Evolutionary conservation across 2,329 filamentous ascomycete genomes (phyloP).

Genomic region (Gaeumannomyces tritici): DNA sequence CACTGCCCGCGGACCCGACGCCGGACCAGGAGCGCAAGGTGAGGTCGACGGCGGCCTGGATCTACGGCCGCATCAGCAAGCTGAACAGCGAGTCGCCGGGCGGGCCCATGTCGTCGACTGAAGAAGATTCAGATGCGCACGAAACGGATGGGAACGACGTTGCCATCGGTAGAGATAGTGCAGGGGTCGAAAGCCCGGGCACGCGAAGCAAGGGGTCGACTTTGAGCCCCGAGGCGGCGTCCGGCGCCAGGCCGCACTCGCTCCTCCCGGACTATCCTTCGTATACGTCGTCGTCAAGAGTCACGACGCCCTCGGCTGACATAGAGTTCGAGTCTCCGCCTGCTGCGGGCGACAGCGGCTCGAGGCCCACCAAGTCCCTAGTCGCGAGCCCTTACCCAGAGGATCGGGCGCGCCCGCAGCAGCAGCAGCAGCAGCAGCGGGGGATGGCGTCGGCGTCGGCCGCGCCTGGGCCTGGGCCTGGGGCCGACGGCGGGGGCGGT

Average conservation of each 20-base stretch:
- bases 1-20: conserved; percentile 22
- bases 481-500: no score
- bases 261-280: conserved; percentile 10
- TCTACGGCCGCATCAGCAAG: conserved; percentile 25
- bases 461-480: conserved; percentile 24
- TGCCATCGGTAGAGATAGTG: no score
- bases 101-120: not conserved
- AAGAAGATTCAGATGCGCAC: not conserved
- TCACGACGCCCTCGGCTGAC: not conserved
- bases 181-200: not conserved
- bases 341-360: conserved; percentile 13
- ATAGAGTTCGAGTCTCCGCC: not conserved
- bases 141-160: not conserved
- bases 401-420: not conserved
- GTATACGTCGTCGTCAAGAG: conserved; percentile 5
- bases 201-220: not conserved
- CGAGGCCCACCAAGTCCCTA: conserved; percentile 17
- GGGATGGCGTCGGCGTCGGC: conserved; percentile 17
- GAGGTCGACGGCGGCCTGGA: conserved; percentile 25
- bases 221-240: conserved; percentile 2
- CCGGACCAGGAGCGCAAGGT: conserved; percentile 24
- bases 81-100: conserved; percentile 15
- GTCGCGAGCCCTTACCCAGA: not conserved
- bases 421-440: not conserved
- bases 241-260: conserved; percentile 9